These are phyloP conservation scores for Cardiospermum halicacabum DNA, from an alignment of 345 rosid species.

Conservation along the genomic window DNA sequence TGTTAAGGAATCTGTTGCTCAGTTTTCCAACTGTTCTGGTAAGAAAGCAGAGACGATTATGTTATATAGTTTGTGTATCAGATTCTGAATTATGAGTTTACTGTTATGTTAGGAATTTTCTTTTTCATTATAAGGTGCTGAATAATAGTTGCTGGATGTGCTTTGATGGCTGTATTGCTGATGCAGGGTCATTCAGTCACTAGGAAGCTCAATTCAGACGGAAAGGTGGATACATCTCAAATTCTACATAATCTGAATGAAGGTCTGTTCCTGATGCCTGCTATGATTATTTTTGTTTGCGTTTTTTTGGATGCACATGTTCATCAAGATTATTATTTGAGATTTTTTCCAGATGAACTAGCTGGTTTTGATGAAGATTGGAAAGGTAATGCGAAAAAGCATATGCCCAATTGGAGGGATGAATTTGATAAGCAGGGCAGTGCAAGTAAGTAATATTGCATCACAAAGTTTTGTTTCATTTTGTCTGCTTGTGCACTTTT, in stretches of 20 bases:
- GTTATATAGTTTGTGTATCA: neutral
- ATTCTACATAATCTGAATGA: constrained; percentile 68
- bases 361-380: constrained; percentile 59
- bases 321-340: neutral
- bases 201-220: constrained; percentile 65
- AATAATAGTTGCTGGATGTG: neutral
- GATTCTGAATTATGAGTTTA: no score
- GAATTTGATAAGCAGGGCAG: constrained; percentile 19
- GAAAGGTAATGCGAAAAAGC: constrained; percentile 41
- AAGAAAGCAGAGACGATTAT: neutral
- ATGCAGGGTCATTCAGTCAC: constrained; percentile 73
- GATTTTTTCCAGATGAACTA: constrained; percentile 47
- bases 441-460: constrained; percentile 25
- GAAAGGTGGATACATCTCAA: constrained; percentile 73
- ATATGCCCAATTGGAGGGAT: constrained; percentile 24
- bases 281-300: neutral
- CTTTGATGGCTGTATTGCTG: constrained; percentile 10
- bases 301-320: neutral
- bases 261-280: constrained; percentile 34
- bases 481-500: neutral
- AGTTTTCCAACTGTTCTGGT: neutral
- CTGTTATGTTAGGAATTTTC: no score
- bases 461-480: constrained; percentile 1
- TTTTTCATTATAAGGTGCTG: neutral
- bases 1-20: neutral